Evolutionary conservation across 768 basidiomycete genomes (phyloP).

Genomic region (Suillus paluster): DNA sequence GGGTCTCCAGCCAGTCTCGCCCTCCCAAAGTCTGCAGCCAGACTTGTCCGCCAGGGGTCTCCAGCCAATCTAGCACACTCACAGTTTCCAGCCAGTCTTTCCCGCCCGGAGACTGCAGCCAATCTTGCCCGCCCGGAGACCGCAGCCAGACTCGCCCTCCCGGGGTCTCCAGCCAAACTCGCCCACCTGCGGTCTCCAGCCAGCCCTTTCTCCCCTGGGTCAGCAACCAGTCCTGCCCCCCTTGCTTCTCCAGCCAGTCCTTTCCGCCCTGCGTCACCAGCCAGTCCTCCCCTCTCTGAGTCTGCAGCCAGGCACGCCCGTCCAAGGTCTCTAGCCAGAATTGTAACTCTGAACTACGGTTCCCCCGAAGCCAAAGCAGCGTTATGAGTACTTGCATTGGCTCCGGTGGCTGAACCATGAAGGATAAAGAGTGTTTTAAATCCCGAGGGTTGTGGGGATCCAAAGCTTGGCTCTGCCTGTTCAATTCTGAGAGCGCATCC

Average conservation of each 20-base stretch:
- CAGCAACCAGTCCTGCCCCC: background rate
- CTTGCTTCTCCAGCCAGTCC: background rate
- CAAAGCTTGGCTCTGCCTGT: background rate
- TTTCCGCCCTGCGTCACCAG: background rate
- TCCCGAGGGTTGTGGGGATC: background rate
- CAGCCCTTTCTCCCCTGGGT: background rate
- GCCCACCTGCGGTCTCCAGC: background rate
- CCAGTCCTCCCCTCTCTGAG: background rate
- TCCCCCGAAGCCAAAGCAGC: background rate
- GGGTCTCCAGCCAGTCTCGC: too few relatives aligned
- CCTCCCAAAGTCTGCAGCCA: too few relatives aligned
- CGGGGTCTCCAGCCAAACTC: too few relatives aligned
- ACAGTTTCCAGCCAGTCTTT: too few relatives aligned
- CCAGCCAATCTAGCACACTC: too few relatives aligned
- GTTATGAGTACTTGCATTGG: background rate
- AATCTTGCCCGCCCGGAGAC: too few relatives aligned
- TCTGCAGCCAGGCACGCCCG: background rate
- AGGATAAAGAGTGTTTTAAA: background rate
- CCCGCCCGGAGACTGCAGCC: too few relatives aligned
- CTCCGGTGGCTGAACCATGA: background rate
- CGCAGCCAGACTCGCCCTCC: too few relatives aligned
- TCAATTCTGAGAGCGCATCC: background rate
- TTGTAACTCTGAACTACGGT: background rate
- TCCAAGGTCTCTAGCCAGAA: background rate
- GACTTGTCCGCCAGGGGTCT: too few relatives aligned